Evolutionary conservation across 495 filamentous ascomycete genomes (phyloP).

Genomic region (Penicillium chermesinum): DNA sequence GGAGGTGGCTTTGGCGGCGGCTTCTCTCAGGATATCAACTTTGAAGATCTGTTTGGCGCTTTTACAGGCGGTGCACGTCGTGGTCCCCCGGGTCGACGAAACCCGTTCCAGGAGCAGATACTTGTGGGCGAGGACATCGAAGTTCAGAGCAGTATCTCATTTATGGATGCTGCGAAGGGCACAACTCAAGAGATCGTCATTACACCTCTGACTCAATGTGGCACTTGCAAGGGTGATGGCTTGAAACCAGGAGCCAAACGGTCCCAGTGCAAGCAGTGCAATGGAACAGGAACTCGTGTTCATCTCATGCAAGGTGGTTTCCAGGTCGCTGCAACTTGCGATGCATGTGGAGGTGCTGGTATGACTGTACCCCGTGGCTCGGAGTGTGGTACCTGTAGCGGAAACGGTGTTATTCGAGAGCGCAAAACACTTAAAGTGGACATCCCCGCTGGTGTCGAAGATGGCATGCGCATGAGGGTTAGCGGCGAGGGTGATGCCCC

Average conservation of each 20-base stretch:
- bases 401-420: constrained; percentile 73
- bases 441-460: constrained; percentile 90
- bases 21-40: constrained; percentile 78
- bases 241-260: constrained; percentile 74
- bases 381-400: constrained; percentile 72
- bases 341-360: constrained; percentile 71
- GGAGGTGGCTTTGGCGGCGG: constrained; percentile 53
- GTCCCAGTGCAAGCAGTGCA: constrained; percentile 70
- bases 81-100: constrained; percentile 48
- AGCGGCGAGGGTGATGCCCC: constrained; percentile 82
- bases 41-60: constrained; percentile 90
- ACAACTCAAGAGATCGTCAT: constrained; percentile 71
- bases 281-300: constrained; percentile 78
- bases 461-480: constrained; percentile 85
- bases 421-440: constrained; percentile 76
- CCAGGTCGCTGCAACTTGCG: constrained; percentile 89
- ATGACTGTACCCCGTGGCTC: constrained; percentile 64
- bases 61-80: constrained; percentile 66
- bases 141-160: constrained; percentile 84
- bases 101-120: constrained; percentile 69
- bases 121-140: constrained; percentile 90
- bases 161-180: constrained; percentile 95
- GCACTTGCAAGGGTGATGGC: constrained; percentile 75
- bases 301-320: constrained; percentile 89
- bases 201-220: constrained; percentile 69